Base-by-base conservation (phyloP, 129 eudicot genomes). In the Cynara cardunculus region DNA sequence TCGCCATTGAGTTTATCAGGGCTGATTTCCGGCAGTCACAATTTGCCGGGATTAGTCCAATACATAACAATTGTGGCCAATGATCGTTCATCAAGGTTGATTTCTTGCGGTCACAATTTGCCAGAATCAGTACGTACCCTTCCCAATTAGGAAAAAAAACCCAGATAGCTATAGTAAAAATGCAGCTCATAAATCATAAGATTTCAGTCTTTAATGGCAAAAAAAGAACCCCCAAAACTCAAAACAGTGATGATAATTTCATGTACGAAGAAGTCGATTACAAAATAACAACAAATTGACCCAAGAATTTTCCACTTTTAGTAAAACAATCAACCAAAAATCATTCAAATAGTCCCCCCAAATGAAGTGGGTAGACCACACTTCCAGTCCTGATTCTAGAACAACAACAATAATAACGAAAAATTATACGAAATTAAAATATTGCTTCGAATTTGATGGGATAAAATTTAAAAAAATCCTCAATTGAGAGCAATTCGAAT, bases 361-460 rank as follows among this genome's bases (percentile, higher is more conserved):
- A 71, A 68, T 76, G 27, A 82, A 71, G 76, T 65, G 62, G 71
- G 67, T 68, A 80, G 31, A 84, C 80, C 77, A 65, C 74, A 78
- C 71, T 66, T 35, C 5, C 18, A 83, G 21, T 71, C 67, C 27
- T 21, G 26, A 13, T 78, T 65, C 72, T 78, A 69, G 49, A 78
- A 73, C 14, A 76, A 61, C 49, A 53, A 72, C 72, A 73, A 69
- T 7, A n/a, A 71, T 41, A 28, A 32, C 25, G 44, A 73, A 1
- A 61, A 70, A n/a, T 27, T 37, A n/a, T 2, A 61, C 19, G n/a
- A n/a, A n/a, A n/a, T n/a, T n/a, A n/a, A n/a, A n/a, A n/a, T n/a
- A n/a, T n/a, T n/a, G n/a, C n/a, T n/a, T n/a, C n/a, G n/a, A n/a
- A n/a, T n/a, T n/a, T n/a, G n/a, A n/a, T n/a, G n/a, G n/a, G n/a